Base-by-base conservation (phyloP, 495 filamentous ascomycete genomes). In the Penicillium mononematosum region DNA sequence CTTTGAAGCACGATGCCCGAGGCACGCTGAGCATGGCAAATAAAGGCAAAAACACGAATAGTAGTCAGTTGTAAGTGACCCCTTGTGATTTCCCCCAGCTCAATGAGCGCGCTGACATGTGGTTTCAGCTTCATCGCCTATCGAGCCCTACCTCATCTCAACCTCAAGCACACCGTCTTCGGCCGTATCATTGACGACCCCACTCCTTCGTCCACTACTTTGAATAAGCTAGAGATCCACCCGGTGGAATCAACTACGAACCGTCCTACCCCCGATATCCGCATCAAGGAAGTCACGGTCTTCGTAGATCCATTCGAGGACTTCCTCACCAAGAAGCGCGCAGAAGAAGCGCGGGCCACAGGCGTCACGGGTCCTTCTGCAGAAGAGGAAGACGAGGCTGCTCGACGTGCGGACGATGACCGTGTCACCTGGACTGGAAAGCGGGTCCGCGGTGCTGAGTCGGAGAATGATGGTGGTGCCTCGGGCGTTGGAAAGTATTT, bases 221-320 rank as follows among this genome's bases (percentile, higher is more conserved):
- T 97, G 7, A 77, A 78, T 52, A 78, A 77, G 34, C 83, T 99
- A 68, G 94, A 99, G 68, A 79, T 72, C 6, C 82, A 84, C 14
- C 83, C 86, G 2, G 84, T 84, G 7, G 85, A 83, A 38, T 80
- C 88, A 25, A 79, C 75, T n/a, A 83, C 81, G 8, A 85, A 89
- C 61, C 75, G 86, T 14, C 94, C 94, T 7, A 69, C 85, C 0
- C 81, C 85, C n/a, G 85, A 90, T 25, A 85, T 96, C 20, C 65
- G 82, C 38, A 92, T 99, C 54, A 82, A 86, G 63, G 88, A 94
- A 31, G 81, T 98, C 1, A 86, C 89, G 3, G 84, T 99, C 6
- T 92, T 95, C 60, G 83, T 98, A 3, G 94, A 99, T 71, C 92
- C 92, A 1, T 99, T 99, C 70, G 91, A 96, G 63, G 94, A 96